Conservation (phyloP, 495 filamentous ascomycete species). For the Elasticomyces elasticus region DNA sequence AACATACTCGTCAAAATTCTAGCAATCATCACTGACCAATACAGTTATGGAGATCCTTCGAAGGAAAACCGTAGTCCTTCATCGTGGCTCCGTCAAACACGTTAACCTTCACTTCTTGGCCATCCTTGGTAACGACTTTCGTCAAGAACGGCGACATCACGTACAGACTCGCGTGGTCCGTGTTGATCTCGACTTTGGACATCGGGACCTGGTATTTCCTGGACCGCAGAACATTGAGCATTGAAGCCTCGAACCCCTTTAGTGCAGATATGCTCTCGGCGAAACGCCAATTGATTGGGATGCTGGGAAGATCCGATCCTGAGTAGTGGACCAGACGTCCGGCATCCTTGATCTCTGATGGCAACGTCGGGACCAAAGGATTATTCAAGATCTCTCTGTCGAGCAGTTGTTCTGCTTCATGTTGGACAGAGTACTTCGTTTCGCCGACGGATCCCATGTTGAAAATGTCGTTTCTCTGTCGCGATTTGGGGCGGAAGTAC, state of each 20-base stretch:
- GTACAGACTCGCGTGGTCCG: constrained; percentile 34
- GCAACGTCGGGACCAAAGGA: constrained; percentile 22
- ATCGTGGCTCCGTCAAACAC: background rate
- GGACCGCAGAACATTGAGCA: constrained; percentile 26
- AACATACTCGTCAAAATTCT: too few relatives aligned
- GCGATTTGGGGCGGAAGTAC: background rate
- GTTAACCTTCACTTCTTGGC: constrained; percentile 3
- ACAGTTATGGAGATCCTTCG: constrained; percentile 22
- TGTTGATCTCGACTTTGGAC: constrained; percentile 22
- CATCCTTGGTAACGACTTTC: constrained; percentile 20
- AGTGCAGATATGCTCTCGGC: constrained; percentile 22
- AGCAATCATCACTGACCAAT: too few relatives aligned
- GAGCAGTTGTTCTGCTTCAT: constrained; percentile 23
- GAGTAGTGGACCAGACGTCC: constrained; percentile 22
- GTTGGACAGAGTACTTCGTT: constrained; percentile 24
- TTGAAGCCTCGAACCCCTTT: constrained; percentile 23
- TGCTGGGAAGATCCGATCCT: constrained; percentile 24
- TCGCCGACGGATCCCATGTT: constrained; percentile 12
- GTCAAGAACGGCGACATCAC: constrained; percentile 30
- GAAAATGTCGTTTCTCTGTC: background rate
- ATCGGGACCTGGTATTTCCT: constrained; percentile 23
- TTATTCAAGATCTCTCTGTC: constrained; percentile 25
- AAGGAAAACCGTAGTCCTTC: constrained; percentile 19
- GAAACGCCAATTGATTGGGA: constrained; percentile 35
- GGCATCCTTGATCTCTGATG: constrained; percentile 22